These are phyloP conservation scores for Aspergillus carlsbadensis DNA, from an alignment of 495 filamentous ascomycete genomes.

Conservation along the genomic window DNA sequence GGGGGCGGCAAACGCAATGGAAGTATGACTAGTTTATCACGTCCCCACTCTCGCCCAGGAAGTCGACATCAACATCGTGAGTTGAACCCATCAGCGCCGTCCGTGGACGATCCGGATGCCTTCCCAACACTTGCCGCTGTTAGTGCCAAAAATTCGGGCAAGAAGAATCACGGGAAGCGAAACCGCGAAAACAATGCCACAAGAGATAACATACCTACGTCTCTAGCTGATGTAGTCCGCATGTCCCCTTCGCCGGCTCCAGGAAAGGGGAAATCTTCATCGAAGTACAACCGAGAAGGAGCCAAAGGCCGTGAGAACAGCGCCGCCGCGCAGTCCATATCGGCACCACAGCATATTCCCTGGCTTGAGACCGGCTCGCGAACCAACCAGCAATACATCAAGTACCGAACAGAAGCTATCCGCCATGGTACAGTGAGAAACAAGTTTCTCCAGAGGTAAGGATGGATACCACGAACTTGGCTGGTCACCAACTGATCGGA, in stretches of 20 bases:
- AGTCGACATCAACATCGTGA: conserved; percentile 81
- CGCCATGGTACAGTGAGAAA: conserved; percentile 94
- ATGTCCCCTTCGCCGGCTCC: conserved; percentile 79
- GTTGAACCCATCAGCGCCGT: conserved; percentile 63
- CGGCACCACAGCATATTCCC: conserved; percentile 85
- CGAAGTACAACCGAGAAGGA: conserved; percentile 43
- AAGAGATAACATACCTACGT: conserved; percentile 72
- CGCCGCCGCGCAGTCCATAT: conserved; percentile 76
- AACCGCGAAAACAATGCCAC: conserved; percentile 43
- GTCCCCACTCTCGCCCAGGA: conserved; percentile 77
- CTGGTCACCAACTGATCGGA: conserved; percentile 16
- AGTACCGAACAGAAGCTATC: conserved; percentile 89
- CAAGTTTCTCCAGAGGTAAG: conserved; percentile 93
- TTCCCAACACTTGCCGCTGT: conserved; percentile 91
- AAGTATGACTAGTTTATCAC: conserved; percentile 42
- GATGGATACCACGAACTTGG: conserved; percentile 17
- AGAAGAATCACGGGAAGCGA: conserved; percentile 89
- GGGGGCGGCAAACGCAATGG: conserved; percentile 53
- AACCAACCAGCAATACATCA: conserved; percentile 91
- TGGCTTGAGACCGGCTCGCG: conserved; percentile 95
- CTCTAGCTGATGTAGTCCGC: conserved; percentile 91
- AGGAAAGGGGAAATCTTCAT: conserved; percentile 46
- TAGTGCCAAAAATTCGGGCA: conserved; percentile 66
- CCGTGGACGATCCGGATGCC: conserved; percentile 91
- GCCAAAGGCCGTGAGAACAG: conserved; percentile 70